These are phyloP conservation scores for Xylaria palmicola DNA, from an alignment of 495 filamentous ascomycete species.

Conservation along the genomic window DNA sequence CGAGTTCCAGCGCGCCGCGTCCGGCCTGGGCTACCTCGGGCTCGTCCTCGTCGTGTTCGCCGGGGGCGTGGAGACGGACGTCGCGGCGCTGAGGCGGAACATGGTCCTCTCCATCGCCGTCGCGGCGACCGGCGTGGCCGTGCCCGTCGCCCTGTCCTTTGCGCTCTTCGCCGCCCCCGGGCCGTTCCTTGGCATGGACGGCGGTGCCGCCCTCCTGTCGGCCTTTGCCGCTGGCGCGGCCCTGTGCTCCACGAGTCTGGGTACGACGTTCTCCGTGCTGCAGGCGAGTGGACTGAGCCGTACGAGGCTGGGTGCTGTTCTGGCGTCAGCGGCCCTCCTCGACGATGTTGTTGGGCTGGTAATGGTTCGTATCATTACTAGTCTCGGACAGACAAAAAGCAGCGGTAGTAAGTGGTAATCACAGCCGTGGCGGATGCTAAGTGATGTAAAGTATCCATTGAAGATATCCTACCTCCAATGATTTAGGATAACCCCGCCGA, in stretches of 20 bases:
- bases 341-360: constrained; percentile 83
- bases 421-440: neutral
- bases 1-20: constrained; percentile 59
- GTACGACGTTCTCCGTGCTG: constrained; percentile 77
- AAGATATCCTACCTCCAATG: neutral
- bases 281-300: constrained; percentile 52
- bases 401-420: constrained; percentile 4
- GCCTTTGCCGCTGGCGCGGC: constrained; percentile 76
- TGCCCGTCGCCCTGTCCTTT: constrained; percentile 70
- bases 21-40: constrained; percentile 74
- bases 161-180: constrained; percentile 39
- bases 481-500: neutral
- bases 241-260: constrained; percentile 72
- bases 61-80: constrained; percentile 67
- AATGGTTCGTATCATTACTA: constrained; percentile 66
- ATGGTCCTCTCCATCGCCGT: constrained; percentile 57
- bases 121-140: constrained; percentile 61
- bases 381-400: constrained; percentile 34
- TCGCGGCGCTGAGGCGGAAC: constrained; percentile 58
- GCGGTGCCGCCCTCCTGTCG: constrained; percentile 50
- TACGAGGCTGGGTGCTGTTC: constrained; percentile 67
- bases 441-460: neutral
- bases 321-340: constrained; percentile 73
- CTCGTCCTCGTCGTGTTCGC: constrained; percentile 74
- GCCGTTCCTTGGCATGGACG: neutral